Evolutionary conservation across 371 early-diverging fungal species (phyloP).

Genomic region (Nematocida displodere): DNA sequence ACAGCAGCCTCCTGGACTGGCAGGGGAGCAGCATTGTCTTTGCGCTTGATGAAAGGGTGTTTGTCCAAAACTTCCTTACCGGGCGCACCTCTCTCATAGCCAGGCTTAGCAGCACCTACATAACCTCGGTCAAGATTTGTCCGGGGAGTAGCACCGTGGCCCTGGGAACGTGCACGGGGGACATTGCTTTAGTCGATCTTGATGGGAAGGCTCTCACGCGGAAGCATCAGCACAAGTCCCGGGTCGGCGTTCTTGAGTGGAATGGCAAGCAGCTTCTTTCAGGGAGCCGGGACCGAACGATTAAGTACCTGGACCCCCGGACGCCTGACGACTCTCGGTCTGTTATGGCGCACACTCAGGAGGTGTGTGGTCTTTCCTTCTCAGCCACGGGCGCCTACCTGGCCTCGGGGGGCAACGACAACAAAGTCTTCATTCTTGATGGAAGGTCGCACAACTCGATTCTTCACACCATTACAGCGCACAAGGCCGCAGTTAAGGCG

Average conservation of each 20-base stretch:
- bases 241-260: constrained; percentile 63
- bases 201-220: constrained; percentile 18
- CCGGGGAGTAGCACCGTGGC: constrained; percentile 25
- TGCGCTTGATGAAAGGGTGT: constrained; percentile 57
- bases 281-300: constrained; percentile 63
- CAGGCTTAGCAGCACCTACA: constrained; percentile 15
- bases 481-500: constrained; percentile 66
- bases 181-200: constrained; percentile 46
- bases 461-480: constrained; percentile 52
- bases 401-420: constrained; percentile 66
- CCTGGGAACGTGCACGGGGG: constrained; percentile 57
- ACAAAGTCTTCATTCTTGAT: constrained; percentile 63
- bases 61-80: constrained; percentile 59
- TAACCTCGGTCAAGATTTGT: constrained; percentile 59
- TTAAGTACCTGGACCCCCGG: constrained; percentile 62
- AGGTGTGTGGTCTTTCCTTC: constrained; percentile 64
- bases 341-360: constrained; percentile 60
- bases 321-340: constrained; percentile 14
- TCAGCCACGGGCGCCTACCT: constrained; percentile 48
- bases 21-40: constrained; percentile 59
- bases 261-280: constrained; percentile 53
- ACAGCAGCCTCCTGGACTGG: constrained; percentile 65
- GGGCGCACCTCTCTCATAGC: constrained; percentile 42
- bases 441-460: constrained; percentile 28
- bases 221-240: constrained; percentile 53